phyloP scores from a whole-genome alignment of 805 yeast genomes.

The Dipodascus geniculatus region DNA sequence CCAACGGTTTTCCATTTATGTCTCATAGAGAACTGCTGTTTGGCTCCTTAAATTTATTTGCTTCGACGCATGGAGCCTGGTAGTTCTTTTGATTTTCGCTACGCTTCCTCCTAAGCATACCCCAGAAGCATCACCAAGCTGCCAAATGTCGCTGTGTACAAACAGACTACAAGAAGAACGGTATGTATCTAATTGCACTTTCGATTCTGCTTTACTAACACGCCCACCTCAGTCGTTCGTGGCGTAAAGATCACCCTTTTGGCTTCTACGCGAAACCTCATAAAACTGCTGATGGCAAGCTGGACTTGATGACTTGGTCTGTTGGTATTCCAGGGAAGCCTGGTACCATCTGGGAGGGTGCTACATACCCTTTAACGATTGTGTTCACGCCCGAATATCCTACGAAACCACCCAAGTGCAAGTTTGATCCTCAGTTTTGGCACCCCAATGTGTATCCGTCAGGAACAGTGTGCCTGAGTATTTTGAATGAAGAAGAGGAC shows the following conservation, averaged over 20 bases:
- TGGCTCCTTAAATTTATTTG: no score
- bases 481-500: slow-evolving; percentile 88
- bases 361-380: slow-evolving; percentile 75
- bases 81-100: neutral
- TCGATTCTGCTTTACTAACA: neutral
- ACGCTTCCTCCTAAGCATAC: neutral
- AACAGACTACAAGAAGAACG: slow-evolving; percentile 84
- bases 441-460: slow-evolving; percentile 98
- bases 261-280: slow-evolving; percentile 91
- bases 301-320: slow-evolving; percentile 79
- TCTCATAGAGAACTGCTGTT: no score
- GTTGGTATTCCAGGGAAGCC: slow-evolving; percentile 95
- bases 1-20: neutral
- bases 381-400: slow-evolving; percentile 84
- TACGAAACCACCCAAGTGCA: slow-evolving; percentile 90
- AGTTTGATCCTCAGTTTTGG: slow-evolving; percentile 79
- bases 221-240: slow-evolving; percentile 63
- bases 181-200: slow-evolving; percentile 22
- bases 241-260: slow-evolving; percentile 98
- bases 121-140: slow-evolving; percentile 23
- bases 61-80: neutral
- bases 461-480: slow-evolving; percentile 89
- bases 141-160: slow-evolving; percentile 47
- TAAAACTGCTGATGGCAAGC: slow-evolving; percentile 67
- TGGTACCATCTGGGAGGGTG: slow-evolving; percentile 80